phyloP scores from a whole-genome alignment of 805 yeast genomes.

The Debaryomyces castellii region DNA sequence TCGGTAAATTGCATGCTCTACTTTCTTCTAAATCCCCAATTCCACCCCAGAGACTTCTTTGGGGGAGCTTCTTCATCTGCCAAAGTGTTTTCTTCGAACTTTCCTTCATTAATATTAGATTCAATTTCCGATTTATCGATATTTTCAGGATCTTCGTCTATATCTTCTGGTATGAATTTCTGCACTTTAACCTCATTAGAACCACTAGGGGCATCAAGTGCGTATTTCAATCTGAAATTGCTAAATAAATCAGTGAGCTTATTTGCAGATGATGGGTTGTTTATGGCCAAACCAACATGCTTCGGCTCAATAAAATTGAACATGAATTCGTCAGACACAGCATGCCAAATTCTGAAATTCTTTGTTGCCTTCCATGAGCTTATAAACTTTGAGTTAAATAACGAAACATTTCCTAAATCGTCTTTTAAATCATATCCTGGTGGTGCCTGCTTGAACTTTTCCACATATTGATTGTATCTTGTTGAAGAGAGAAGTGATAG shows the following conservation, averaged over 20 bases:
- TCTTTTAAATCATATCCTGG: slow-evolving; percentile 35
- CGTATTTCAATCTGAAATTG: slow-evolving; percentile 15
- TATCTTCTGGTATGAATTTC: slow-evolving; percentile 14
- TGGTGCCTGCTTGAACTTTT: slow-evolving; percentile 35
- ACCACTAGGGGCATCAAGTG: slow-evolving; percentile 4
- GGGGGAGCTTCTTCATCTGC: not conserved
- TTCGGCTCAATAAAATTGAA: slow-evolving; percentile 43
- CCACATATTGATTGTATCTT: slow-evolving; percentile 63
- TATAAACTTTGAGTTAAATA: slow-evolving; percentile 34
- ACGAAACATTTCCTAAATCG: slow-evolving; percentile 26
- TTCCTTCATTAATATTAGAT: slow-evolving; percentile 1
- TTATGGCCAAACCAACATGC: slow-evolving; percentile 31
- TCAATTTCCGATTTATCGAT: slow-evolving; percentile 3
- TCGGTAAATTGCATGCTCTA: not conserved
- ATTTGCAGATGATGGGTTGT: slow-evolving; percentile 20
- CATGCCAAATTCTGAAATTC: slow-evolving; percentile 40
- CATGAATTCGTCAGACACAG: slow-evolving; percentile 42
- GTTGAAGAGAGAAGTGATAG: slow-evolving; percentile 71
- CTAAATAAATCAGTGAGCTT: slow-evolving; percentile 25
- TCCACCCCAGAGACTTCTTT: slow-evolving; percentile 10
- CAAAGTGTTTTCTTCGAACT: not conserved
- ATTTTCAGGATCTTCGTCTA: slow-evolving; percentile 3
- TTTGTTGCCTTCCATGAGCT: slow-evolving; percentile 32
- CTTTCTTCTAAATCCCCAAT: slow-evolving; percentile 9
- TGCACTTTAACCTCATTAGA: slow-evolving; percentile 18